Evolutionary conservation across 352 stramenopile genomes (phyloP).

Genomic region (Aphanomyces stellatus): DNA sequence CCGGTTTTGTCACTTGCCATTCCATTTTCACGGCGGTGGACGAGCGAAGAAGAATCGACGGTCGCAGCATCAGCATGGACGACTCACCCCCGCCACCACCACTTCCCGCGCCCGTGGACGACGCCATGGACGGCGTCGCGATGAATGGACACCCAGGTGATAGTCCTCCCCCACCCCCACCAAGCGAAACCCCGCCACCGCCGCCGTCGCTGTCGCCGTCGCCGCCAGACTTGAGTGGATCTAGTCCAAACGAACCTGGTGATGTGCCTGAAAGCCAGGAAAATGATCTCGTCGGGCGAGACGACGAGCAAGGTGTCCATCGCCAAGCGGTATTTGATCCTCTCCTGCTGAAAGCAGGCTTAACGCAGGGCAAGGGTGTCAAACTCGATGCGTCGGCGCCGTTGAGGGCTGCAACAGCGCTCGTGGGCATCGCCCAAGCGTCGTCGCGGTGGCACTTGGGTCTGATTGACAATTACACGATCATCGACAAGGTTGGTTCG

Average conservation of each 20-base stretch:
- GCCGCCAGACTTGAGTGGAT: not conserved
- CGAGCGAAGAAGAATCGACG: too few species aligned
- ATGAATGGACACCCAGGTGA: not conserved
- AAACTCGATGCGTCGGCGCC: not conserved
- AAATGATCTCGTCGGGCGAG: conserved; percentile 2
- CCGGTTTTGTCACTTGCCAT: conserved; percentile 6
- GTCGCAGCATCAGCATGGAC: too few species aligned
- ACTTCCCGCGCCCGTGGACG: not conserved
- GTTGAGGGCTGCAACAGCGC: not conserved
- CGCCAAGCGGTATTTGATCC: not conserved
- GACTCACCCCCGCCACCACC: conserved; percentile 7
- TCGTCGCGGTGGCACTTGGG: conserved; percentile 63
- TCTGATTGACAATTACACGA: conserved; percentile 81
- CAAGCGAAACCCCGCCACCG: conserved; percentile 13
- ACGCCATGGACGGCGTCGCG: not conserved
- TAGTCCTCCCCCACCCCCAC: conserved; percentile 12
- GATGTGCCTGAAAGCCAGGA: not conserved
- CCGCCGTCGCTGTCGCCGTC: conserved; percentile 1
- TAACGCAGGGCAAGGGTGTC: not conserved
- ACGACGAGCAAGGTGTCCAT: not conserved
- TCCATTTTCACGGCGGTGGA: not conserved
- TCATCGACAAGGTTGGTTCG: conserved; percentile 82
- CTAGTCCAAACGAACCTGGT: not conserved
- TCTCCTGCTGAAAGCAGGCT: not conserved
- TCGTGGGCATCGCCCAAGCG: not conserved